Conservation (phyloP, 495 filamentous ascomycete species). For the Penicillium cosmopolitanum region DNA sequence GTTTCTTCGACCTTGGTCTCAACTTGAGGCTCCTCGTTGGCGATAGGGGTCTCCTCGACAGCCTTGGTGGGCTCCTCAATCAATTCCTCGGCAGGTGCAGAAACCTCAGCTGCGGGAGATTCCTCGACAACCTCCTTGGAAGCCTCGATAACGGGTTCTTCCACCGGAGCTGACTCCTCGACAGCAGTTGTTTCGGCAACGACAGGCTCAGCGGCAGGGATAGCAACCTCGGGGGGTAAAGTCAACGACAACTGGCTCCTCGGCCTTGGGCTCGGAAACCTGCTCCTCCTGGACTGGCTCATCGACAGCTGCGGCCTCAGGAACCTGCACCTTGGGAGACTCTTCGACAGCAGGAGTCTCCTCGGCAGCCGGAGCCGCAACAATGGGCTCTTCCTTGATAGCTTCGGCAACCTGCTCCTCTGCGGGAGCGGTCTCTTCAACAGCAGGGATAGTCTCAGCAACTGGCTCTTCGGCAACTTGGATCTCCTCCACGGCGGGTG, state of each 20-base stretch:
- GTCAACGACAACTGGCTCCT: slow-evolving; percentile 5
- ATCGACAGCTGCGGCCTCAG: slow-evolving; percentile 1
- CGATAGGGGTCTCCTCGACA: slow-evolving; percentile 7
- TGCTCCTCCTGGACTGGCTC: slow-evolving; percentile 4
- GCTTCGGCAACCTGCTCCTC: neutral
- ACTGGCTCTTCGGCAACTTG: slow-evolving; percentile 2
- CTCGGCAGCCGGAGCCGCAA: neutral
- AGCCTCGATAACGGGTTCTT: slow-evolving; percentile 2
- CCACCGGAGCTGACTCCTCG: neutral
- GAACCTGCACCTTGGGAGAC: slow-evolving; percentile 1
- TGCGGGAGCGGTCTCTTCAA: neutral
- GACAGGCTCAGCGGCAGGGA: neutral
- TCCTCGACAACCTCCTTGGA: slow-evolving; percentile 8
- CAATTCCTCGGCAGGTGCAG: neutral
- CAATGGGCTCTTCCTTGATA: neutral
- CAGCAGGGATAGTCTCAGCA: neutral
- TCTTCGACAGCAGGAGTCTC: neutral
- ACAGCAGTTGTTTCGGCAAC: slow-evolving; percentile 2
- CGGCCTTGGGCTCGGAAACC: neutral
- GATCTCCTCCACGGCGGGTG: neutral
- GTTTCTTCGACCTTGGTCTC: neutral
- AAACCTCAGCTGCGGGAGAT: neutral
- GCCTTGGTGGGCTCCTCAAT: slow-evolving; percentile 10
- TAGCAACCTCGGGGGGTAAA: neutral
- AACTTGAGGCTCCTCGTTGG: too few species aligned